Percentiles rank a stretch among this genome's conserved stretches.
These are phyloP conservation scores for Gastrodia elata DNA, from an alignment of 106 monocot genomes.

Conservation along the genomic window DNA sequence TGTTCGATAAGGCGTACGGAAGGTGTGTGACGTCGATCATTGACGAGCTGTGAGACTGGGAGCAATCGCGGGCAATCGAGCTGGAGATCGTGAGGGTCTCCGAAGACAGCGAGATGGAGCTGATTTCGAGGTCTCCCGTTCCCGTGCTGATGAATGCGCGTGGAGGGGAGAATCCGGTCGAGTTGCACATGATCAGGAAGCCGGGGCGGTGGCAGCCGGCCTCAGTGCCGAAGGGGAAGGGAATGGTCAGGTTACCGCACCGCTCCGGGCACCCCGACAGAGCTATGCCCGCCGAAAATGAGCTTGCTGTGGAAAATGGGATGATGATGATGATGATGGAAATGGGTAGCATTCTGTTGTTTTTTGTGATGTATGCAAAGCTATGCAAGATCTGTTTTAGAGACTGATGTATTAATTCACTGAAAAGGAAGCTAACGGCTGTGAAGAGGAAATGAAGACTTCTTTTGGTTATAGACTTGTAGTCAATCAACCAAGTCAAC, in stretches of 20 bases:
- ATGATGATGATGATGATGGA: too few species aligned
- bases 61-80: background rate
- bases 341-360: too few species aligned
- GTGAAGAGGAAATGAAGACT: too few species aligned
- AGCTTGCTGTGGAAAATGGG: too few species aligned
- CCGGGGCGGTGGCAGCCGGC: constrained; percentile 22
- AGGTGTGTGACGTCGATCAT: constrained; percentile 12
- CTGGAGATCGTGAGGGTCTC: background rate
- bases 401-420: too few species aligned
- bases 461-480: too few species aligned
- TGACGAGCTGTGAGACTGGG: constrained; percentile 5
- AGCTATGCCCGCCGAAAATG: too few species aligned
- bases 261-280: constrained; percentile 18
- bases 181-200: constrained; percentile 39
- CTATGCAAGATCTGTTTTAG: too few species aligned
- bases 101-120: constrained; percentile 2
- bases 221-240: constrained; percentile 49
- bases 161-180: background rate
- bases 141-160: background rate
- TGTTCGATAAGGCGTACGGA: constrained; percentile 10
- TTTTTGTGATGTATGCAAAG: too few species aligned
- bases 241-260: constrained; percentile 40
- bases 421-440: too few species aligned
- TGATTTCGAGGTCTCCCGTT: background rate
- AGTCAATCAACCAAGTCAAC: too few species aligned